Base-by-base conservation (phyloP, 2,329 filamentous ascomycete species). In the Cordyceps cicadae region DNA sequence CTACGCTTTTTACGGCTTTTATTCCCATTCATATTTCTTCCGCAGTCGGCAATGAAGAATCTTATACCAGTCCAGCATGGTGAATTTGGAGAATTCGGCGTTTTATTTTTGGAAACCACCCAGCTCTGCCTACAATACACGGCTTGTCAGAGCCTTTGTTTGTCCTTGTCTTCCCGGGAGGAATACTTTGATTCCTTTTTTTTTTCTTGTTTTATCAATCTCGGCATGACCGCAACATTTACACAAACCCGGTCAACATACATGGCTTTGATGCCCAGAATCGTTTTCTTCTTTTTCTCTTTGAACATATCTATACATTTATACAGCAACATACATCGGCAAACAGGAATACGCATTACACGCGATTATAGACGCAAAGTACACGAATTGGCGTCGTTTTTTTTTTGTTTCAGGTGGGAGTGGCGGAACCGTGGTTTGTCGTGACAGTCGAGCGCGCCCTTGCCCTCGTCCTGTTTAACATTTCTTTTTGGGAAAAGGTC, bases 161-260 rank as follows among this genome's bases (percentile, higher is more conserved):
- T 19, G 14, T n/a, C n/a, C 17, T 15, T 32, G 11, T 41, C 34
- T 26, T 29, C 21, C 24, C 34, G 19, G 26, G 24, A 57, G 32
- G 54, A 34, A 58, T 58, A 49, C 17, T 24, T 41, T 58, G 45
- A 50, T 50, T 57, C 41, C 39, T 34, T 7, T 7, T 15, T 37
- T 12, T 6, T 8, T 24, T 8, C 17, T n/a, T 45, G 39, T 49
- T 12, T 49, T 24, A 37, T 11, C 34, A n/a, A 57, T n/a, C 46
- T 37, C 48, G 54, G 50, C n/a, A 58, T 26, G 54, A 29, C 54
- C 45, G 54, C 45, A 48, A 50, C 54, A 58, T 41, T 58, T 58
- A 50, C 32, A 50, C 54, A 50, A 49, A 58, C 50, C 4, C 54
- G 54, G 54, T 58, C 54, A 50, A 41, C 5, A 34, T 45, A 34